Evolutionary conservation across 371 early-diverging fungal species (phyloP).

Genomic region (Polyrhizophydium stewartii): DNA sequence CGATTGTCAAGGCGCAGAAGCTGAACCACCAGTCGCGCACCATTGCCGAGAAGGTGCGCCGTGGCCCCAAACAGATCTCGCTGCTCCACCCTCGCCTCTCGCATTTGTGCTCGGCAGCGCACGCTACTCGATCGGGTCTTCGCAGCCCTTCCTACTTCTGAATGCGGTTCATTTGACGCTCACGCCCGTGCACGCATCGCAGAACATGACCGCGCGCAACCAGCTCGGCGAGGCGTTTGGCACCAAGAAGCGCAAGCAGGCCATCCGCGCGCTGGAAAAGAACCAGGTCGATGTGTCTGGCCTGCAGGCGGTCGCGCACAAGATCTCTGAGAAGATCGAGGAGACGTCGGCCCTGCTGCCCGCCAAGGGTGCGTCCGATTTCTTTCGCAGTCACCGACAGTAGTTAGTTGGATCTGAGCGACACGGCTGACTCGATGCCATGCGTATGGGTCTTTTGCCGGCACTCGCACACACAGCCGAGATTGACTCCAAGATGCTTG

Average conservation of each 20-base stretch:
- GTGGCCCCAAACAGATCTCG: no score
- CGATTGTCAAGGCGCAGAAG: conserved; percentile 64
- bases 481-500: conserved; percentile 46
- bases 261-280: conserved; percentile 72
- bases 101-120: no score
- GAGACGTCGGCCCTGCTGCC: conserved; percentile 50
- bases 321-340: conserved; percentile 55
- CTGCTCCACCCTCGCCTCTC: no score
- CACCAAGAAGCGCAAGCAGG: conserved; percentile 76
- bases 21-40: conserved; percentile 14
- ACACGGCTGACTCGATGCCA: not conserved
- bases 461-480: no score
- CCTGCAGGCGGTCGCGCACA: conserved; percentile 54
- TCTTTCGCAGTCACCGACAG: not conserved
- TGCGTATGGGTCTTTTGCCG: no score
- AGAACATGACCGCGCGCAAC: conserved; percentile 60
- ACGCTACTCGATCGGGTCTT: not conserved
- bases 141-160: not conserved
- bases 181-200: not conserved
- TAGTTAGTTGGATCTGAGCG: not conserved
- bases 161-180: no score
- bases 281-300: conserved; percentile 68
- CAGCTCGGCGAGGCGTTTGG: conserved; percentile 87
- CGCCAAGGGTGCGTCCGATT: conserved; percentile 26
- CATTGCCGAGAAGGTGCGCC: conserved; percentile 21